Evolutionary conservation across 78 protist species (phyloP).

Genomic region (Pigoraptor vietnamica): DNA sequence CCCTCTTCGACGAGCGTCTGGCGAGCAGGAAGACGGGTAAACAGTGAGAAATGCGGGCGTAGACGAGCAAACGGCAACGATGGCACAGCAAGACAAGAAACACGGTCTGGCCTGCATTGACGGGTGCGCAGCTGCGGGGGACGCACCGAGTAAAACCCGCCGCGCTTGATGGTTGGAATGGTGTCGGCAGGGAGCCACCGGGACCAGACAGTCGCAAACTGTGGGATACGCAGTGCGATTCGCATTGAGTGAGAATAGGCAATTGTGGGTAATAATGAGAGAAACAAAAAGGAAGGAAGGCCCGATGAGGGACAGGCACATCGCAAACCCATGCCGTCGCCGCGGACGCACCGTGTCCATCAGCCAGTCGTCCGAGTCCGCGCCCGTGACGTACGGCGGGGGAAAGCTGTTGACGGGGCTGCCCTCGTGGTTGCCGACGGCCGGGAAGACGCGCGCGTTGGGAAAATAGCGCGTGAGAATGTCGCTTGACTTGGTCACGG

Average conservation of each 20-base stretch:
- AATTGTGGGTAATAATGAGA: no score
- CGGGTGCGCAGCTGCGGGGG: no score
- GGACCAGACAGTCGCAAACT: neutral
- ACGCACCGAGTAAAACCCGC: neutral
- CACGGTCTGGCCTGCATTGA: neutral
- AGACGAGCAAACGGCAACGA: neutral
- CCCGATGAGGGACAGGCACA: no score
- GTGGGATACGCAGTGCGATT: no score
- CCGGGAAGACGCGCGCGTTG: neutral
- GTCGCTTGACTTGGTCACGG: neutral
- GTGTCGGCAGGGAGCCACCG: neutral
- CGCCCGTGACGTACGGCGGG: neutral
- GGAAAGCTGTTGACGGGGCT: neutral
- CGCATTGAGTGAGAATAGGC: no score
- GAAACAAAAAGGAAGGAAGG: no score
- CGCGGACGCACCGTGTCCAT: neutral
- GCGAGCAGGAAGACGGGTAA: no score
- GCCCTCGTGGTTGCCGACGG: conserved; percentile 4
- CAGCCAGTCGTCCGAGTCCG: neutral
- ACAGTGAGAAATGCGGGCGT: no score
- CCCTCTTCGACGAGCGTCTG: neutral
- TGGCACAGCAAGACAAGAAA: neutral
- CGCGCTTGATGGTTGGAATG: neutral
- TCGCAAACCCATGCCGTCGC: no score
- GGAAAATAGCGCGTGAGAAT: neutral